Evolutionary conservation across 371 early-diverging fungal genomes (phyloP).

Genomic region (Haplosporangium sp.): DNA sequence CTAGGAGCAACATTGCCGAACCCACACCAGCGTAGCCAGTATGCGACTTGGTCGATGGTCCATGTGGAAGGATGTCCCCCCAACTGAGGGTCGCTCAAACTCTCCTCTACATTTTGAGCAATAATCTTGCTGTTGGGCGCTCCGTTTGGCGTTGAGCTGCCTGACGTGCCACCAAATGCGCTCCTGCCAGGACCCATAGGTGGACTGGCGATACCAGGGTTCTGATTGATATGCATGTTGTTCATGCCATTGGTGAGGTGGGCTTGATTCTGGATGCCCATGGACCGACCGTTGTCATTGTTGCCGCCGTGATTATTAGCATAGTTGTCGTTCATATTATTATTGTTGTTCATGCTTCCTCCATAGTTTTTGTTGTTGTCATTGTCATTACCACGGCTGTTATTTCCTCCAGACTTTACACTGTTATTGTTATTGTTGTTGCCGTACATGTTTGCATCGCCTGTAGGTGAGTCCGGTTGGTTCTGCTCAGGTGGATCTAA

Average conservation of each 20-base stretch:
- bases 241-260: slow-evolving; percentile 16
- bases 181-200: slow-evolving; percentile 18
- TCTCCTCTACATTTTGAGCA: slow-evolving; percentile 45
- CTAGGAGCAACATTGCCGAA: slow-evolving; percentile 62
- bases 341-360: slow-evolving; percentile 2
- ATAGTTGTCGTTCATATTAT: slow-evolving; percentile 3
- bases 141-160: slow-evolving; percentile 5
- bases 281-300: slow-evolving; percentile 9
- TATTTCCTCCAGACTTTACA: slow-evolving; percentile 11
- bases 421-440: slow-evolving; percentile 1
- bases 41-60: slow-evolving; percentile 69
- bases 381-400: not conserved
- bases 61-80: slow-evolving; percentile 59
- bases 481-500: slow-evolving; percentile 37
- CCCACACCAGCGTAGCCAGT: slow-evolving; percentile 69
- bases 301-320: not conserved
- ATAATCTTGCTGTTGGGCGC: slow-evolving; percentile 30
- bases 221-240: slow-evolving; percentile 48
- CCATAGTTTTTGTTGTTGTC: slow-evolving; percentile 7
- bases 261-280: slow-evolving; percentile 10
- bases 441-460: not conserved
- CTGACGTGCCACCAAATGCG: slow-evolving; percentile 9
- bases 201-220: slow-evolving; percentile 33
- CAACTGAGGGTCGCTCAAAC: slow-evolving; percentile 44
- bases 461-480: slow-evolving; percentile 17